Conservation (phyloP, 805 yeast species). For the Wickerhamomyces tratensis region DNA sequence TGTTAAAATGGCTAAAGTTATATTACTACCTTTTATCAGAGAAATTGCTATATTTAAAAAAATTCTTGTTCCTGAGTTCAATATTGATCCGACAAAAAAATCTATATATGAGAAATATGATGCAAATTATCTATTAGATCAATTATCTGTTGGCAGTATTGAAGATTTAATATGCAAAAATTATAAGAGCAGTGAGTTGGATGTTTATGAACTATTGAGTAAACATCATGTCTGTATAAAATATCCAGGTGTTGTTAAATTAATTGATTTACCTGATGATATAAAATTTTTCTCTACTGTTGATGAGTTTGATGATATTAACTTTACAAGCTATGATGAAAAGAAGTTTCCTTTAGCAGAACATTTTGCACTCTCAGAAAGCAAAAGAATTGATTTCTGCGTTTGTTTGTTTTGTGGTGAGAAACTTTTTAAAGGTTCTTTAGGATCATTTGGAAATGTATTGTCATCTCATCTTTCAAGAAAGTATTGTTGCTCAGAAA, state of each 20-base stretch:
- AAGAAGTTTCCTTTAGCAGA: background rate
- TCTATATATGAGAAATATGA: background rate
- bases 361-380: background rate
- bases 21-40: constrained; percentile 11
- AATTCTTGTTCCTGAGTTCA: constrained; percentile 9
- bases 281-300: constrained; percentile 28
- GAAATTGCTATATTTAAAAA: constrained; percentile 12
- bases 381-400: constrained; percentile 28
- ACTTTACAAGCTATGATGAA: background rate
- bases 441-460: constrained; percentile 20
- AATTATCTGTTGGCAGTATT: background rate
- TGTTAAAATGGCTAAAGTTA: background rate
- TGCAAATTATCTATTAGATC: too few species aligned
- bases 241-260: constrained; percentile 44
- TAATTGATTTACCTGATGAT: constrained; percentile 42
- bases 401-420: constrained; percentile 38
- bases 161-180: background rate
- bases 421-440: constrained; percentile 20
- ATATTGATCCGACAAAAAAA: constrained; percentile 1
- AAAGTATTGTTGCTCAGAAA: constrained; percentile 10
- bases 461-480: constrained; percentile 18
- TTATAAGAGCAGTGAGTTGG: too few species aligned
- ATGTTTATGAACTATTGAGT: too few species aligned
- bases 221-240: constrained; percentile 16
- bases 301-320: constrained; percentile 5